These are phyloP conservation scores for Pinus taeda DNA, from an alignment of 75 land plant species.

Conservation along the genomic window DNA sequence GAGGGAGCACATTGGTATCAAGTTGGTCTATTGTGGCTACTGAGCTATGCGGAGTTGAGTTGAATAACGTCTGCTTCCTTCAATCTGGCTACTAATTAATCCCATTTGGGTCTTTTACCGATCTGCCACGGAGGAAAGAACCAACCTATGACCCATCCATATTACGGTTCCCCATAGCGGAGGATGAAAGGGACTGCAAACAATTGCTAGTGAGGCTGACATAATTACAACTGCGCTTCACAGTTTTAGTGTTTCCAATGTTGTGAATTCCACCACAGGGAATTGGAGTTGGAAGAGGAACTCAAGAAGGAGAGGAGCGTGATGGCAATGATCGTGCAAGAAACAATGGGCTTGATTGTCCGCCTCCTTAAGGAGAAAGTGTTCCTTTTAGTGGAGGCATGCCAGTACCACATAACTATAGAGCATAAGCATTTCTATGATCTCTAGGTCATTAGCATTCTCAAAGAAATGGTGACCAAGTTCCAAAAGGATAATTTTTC, in stretches of 20 bases:
- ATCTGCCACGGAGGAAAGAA: too few relatives aligned
- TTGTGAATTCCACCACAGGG: not conserved
- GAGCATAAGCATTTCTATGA: slow-evolving; percentile 65
- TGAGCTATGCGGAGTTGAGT: too few relatives aligned
- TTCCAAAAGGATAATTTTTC: slow-evolving; percentile 28
- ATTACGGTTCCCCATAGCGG: too few relatives aligned
- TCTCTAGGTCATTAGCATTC: slow-evolving; percentile 43
- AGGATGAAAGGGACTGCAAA: too few relatives aligned
- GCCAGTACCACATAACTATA: slow-evolving; percentile 45
- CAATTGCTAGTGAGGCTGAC: too few relatives aligned
- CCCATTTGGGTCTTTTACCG: too few relatives aligned
- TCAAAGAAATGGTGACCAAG: slow-evolving; percentile 36
- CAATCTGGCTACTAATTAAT: too few relatives aligned
- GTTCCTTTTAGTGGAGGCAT: slow-evolving; percentile 38
- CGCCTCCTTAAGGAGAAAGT: slow-evolving; percentile 80
- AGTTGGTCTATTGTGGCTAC: too few relatives aligned
- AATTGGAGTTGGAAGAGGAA: slow-evolving; percentile 21
- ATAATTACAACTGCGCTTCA: not conserved
- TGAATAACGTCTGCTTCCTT: too few relatives aligned
- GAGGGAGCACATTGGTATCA: too few relatives aligned
- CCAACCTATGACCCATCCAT: too few relatives aligned
- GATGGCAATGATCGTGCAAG: slow-evolving; percentile 59
- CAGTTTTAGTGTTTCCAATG: not conserved
- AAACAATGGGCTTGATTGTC: slow-evolving; percentile 76
- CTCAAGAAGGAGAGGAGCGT: slow-evolving; percentile 74